Base-by-base conservation (phyloP, 2,329 filamentous ascomycete genomes). In the Juglanconis juglandina region DNA sequence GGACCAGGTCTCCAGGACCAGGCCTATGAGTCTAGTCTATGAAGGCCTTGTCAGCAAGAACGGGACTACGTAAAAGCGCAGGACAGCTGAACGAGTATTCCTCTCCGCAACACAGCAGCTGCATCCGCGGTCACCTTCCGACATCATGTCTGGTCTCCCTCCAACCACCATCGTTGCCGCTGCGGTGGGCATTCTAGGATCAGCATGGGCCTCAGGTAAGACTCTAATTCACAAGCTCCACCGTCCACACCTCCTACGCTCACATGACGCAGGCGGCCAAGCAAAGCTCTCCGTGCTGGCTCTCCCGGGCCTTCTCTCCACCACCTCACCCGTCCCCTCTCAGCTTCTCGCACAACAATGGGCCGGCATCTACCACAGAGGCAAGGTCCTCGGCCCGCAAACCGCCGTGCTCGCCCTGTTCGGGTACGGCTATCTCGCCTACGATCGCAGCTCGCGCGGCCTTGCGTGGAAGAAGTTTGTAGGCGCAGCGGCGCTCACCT, bases 191-290 rank as follows among this genome's bases (percentile, higher is more conserved):
- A 68, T 77, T 32, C 58, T 74, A 35, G 72, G 73, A 42, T 75
- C 75, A 17, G 70, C 71, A 10, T 77, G 74, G 72, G 66, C 67
- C 47, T 72, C 75, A 10, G 75, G 75, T 75, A 66, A 61, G 61
- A 46, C 41, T 35, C 5, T 5, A 14, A 44, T 17, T 7, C 42
- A 14, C 14, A 5, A 17, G 53, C 61, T 30, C 63, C 58, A 24
- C 24, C n/a, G 13, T 39, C 11, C 11, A 35, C 42, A 37, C 34
- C 35, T 39, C 24, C 24, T 24, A 24, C 24, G 24, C 24, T 24
- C 24, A 24, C 24, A 13, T 3, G 14, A 32, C 47, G 39, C 53
- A 79, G 77, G 77, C 14, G 67, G 67, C 34, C 75, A 75, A 44
- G 69, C 70, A 13, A 68, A 69, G 39, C 58, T 76, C 39, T 77